Base-by-base conservation (phyloP, 2,329 filamentous ascomycete species). In the Colletotrichum eremochloae region DNA sequence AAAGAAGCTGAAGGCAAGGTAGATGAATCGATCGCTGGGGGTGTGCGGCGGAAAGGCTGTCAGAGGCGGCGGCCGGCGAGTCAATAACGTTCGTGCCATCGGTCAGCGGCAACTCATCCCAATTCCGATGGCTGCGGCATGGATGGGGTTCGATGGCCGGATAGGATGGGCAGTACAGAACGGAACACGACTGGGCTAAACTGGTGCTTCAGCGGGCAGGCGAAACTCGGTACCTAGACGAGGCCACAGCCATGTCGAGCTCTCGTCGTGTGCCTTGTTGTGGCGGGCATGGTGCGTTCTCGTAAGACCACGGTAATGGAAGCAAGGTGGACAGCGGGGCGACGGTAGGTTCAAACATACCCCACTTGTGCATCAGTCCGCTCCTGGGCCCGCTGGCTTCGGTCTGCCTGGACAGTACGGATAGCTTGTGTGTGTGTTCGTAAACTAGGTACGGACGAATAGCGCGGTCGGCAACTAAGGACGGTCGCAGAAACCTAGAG, bases 31-130 rank as follows among this genome's bases (percentile, higher is more conserved):
- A 38, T 48, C 61, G 46, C 24, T 29, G 52, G 53, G 61, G 20
- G 36, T 52, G 55, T 9, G 36, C 36, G n/a, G 55, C 36, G 52
- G 31, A 44, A 62, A 63, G 38, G 42, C 29, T 63, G 69, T 60
- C 66, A 56, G 63, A 58, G 68, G 20, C 60, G 48, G 68, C 40
- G 66, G 57, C 38, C 64, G 60, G 66, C 66, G 69, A 69, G 66
- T 72, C 69, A 72, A 68, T 36, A 52, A 33, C 38, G n/a, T 44
- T 68, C 36, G 44, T 55, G 33, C 52, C 20, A 56, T 31, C 63
- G 62, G 36, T 64, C 46, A 66, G 46, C 55, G 56, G 68, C 48
- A 69, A 58, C 48, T 42, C 36, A 44, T 50, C 50, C 69, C 36
- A 36, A 61, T 61, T 65, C 55, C 66, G 66, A 60, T 65, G 64